A percentile compares a stretch with the other conserved stretches of the same genome.
These are phyloP conservation scores for Aspergillus thermomutatus DNA, from an alignment of 2,329 filamentous ascomycete genomes.

Conservation along the genomic window DNA sequence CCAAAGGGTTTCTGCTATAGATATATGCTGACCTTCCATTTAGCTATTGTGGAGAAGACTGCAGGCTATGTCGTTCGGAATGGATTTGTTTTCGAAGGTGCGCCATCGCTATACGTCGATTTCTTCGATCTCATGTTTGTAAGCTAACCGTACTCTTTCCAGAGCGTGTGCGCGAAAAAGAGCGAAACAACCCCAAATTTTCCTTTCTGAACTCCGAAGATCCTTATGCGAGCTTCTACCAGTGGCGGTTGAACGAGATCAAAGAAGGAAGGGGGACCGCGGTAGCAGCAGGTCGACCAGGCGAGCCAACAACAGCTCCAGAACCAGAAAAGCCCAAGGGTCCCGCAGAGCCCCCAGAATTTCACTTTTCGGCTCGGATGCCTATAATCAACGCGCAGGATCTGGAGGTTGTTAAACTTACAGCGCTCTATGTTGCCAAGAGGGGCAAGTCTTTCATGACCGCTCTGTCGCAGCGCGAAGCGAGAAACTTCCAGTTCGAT, in stretches of 20 bases:
- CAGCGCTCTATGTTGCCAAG: slow-evolving; percentile 87
- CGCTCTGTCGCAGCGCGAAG: slow-evolving; percentile 79
- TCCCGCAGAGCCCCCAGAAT: slow-evolving; percentile 79
- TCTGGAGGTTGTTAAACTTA: slow-evolving; percentile 68
- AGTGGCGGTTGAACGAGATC: slow-evolving; percentile 86
- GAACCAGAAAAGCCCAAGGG: slow-evolving; percentile 69
- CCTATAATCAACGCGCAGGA: slow-evolving; percentile 96
- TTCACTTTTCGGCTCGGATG: slow-evolving; percentile 93
- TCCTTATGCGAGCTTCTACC: slow-evolving; percentile 82
- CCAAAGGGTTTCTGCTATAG: background rate
- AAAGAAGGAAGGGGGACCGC: slow-evolving; percentile 76
- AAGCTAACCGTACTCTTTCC: slow-evolving; percentile 1
- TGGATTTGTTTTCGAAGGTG: slow-evolving; percentile 64
- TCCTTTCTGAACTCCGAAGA: slow-evolving; percentile 78
- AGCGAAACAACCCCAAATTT: slow-evolving; percentile 82
- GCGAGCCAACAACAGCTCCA: slow-evolving; percentile 55
- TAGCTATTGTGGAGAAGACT: slow-evolving; percentile 82
- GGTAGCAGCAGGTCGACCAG: slow-evolving; percentile 70
- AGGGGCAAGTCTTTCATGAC: slow-evolving; percentile 93
- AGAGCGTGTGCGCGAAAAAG: slow-evolving; percentile 80
- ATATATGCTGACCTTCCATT: slow-evolving; percentile 22
- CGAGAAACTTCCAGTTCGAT: slow-evolving; percentile 90
- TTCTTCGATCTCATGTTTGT: background rate
- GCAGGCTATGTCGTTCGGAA: slow-evolving; percentile 81
- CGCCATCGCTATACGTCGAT: slow-evolving; percentile 1